These are phyloP conservation scores for Adiantum capillusveneris DNA, from an alignment of 75 land plant species.

Conservation along the genomic window DNA sequence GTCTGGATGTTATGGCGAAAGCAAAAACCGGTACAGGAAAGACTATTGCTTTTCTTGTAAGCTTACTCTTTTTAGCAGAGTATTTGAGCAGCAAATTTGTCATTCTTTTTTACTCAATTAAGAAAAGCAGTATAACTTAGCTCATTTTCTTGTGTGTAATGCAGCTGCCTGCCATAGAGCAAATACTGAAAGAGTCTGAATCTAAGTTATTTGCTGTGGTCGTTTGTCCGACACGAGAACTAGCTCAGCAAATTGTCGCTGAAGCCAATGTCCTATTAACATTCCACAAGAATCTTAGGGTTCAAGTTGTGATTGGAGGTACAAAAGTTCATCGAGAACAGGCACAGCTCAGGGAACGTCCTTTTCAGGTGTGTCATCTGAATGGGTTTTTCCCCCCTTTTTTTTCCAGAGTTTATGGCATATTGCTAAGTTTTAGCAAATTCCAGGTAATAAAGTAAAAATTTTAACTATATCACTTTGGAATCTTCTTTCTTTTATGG, in stretches of 20 bases:
- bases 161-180: slow-evolving; percentile 96
- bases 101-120: neutral
- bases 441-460: too few relatives aligned
- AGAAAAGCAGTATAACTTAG: too few relatives aligned
- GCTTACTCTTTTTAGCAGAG: neutral
- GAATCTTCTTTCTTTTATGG: too few relatives aligned
- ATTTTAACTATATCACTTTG: too few relatives aligned
- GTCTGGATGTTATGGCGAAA: slow-evolving; percentile 77
- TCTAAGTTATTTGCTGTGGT: slow-evolving; percentile 51
- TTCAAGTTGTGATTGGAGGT: slow-evolving; percentile 92
- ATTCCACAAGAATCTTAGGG: slow-evolving; percentile 76
- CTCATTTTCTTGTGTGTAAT: slow-evolving; percentile 10
- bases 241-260: slow-evolving; percentile 81
- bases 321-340: slow-evolving; percentile 68
- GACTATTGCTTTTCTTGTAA: slow-evolving; percentile 95
- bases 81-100: neutral
- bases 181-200: slow-evolving; percentile 41
- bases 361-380: slow-evolving; percentile 98
- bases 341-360: slow-evolving; percentile 63
- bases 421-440: too few relatives aligned
- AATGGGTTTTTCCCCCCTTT: too few relatives aligned
- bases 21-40: slow-evolving; percentile 99
- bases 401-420: too few relatives aligned
- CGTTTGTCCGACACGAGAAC: slow-evolving; percentile 91
- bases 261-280: slow-evolving; percentile 84